Conservation (phyloP, 306 rosid species). For the Castanea sativa region DNA sequence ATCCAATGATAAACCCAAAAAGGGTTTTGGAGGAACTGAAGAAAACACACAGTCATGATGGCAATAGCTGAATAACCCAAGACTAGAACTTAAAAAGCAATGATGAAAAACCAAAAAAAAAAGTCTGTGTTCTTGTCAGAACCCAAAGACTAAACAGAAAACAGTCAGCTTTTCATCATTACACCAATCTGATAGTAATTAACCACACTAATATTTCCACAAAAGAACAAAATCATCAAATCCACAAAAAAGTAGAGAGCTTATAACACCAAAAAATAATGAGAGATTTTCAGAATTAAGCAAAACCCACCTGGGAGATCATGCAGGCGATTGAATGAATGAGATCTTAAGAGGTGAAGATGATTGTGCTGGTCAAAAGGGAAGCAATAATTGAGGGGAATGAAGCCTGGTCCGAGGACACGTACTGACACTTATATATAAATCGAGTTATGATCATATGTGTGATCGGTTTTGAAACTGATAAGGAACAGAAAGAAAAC, state of each 20-base stretch:
- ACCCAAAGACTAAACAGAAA: constrained; percentile 5
- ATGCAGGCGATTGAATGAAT: background rate
- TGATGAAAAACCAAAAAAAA: constrained; percentile 12
- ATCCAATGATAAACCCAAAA: constrained; percentile 21
- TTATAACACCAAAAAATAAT: background rate
- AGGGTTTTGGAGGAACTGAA: constrained; percentile 12
- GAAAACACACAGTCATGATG: background rate
- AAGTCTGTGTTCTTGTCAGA: constrained; percentile 30
- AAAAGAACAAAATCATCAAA: background rate
- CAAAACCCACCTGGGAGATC: constrained; percentile 34
- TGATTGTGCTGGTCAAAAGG: background rate
- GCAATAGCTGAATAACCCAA: constrained; percentile 6
- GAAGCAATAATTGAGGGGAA: constrained; percentile 68
- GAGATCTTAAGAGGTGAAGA: background rate
- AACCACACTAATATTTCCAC: constrained; percentile 4
- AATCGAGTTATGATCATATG: background rate
- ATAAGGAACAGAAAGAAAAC: background rate
- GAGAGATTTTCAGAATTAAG: background rate
- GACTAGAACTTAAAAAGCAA: constrained; percentile 21
- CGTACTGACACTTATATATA: background rate
- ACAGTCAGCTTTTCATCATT: constrained; percentile 40
- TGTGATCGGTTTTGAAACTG: background rate
- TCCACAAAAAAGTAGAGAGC: background rate
- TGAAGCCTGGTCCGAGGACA: constrained; percentile 87
- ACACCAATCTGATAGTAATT: constrained; percentile 22